Conservation (phyloP, 257 asterid genomes). For the Solanum pennellii region DNA sequence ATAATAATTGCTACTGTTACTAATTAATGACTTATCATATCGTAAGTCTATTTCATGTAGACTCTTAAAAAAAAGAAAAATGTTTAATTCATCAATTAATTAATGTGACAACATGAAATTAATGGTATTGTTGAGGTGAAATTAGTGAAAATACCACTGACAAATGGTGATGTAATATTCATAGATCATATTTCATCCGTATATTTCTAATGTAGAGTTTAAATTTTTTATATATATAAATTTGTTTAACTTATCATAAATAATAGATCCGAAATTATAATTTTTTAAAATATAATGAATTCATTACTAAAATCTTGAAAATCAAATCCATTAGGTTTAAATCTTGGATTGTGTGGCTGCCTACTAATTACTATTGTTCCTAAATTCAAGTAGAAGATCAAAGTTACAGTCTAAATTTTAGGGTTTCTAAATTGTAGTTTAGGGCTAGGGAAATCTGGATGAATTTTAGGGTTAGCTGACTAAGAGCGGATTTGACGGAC, state of each 20-base stretch:
- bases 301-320: background rate
- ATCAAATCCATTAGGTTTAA: background rate
- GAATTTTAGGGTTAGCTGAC: background rate
- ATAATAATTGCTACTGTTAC: background rate
- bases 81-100: background rate
- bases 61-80: background rate
- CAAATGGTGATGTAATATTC: background rate
- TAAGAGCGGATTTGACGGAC: background rate
- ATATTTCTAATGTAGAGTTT: background rate
- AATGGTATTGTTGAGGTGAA: background rate
- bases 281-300: background rate
- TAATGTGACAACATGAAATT: background rate
- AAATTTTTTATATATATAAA: background rate
- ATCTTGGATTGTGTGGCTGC: background rate
- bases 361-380: background rate
- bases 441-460: background rate
- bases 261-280: background rate
- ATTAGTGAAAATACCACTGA: background rate
- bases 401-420: background rate
- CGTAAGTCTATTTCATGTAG: background rate
- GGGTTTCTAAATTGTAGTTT: background rate
- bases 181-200: background rate
- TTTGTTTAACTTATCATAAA: background rate
- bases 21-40: background rate
- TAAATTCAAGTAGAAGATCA: background rate